Base-by-base conservation (phyloP, 768 basidiomycete genomes). In the Tylopilus subfusipes region DNA sequence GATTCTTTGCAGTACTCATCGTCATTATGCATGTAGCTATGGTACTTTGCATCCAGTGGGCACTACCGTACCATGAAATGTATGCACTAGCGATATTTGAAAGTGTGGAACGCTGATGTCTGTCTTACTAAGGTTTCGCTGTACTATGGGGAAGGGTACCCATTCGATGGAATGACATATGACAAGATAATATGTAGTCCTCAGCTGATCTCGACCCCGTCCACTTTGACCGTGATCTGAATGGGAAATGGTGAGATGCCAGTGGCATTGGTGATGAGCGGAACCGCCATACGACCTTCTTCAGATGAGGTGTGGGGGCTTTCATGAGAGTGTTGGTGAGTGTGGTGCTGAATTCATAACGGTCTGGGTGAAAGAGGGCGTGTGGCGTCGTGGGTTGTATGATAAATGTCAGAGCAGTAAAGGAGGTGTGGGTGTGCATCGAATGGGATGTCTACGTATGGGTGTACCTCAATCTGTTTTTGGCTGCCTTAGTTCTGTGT, bases 161-260 rank as follows among this genome's bases (percentile, higher is more conserved):
- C 16, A n/a, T 29, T 48, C 38, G 6, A 43, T 2, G 40, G 31
- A 22, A 25, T 1, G n/a, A 38, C 16, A 3, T 1, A 18, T 9
- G 13, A 6, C 5, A n/a, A n/a, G n/a, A 5, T n/a, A n/a, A n/a
- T n/a, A n/a, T n/a, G n/a, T n/a, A n/a, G n/a, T n/a, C n/a, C 14
- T 68, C 58, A 78, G 3, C 74, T 79, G 19, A 89, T 73, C 64
- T 89, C 86, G 16, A 78, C 66, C 11, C 85, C 87, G 5, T 84
- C 88, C 27, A 91, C 76, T 54, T 77, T 84, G 46, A 90, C 88
- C 5, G 70, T 64, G 34, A 93, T 82, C 56, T 82, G 81, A 36
- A 90, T 78, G 2, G 90, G 90, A 62, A 93, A 93, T 0, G 90
- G 90, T 0, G 90, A 91, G 40, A 92, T 88, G 5, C 83, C 84